Percentiles rank a stretch among this genome's conserved stretches.
Evolutionary conservation across 192 early-diverging fungal species (phyloP).

Genomic region (Podila horticola): DNA sequence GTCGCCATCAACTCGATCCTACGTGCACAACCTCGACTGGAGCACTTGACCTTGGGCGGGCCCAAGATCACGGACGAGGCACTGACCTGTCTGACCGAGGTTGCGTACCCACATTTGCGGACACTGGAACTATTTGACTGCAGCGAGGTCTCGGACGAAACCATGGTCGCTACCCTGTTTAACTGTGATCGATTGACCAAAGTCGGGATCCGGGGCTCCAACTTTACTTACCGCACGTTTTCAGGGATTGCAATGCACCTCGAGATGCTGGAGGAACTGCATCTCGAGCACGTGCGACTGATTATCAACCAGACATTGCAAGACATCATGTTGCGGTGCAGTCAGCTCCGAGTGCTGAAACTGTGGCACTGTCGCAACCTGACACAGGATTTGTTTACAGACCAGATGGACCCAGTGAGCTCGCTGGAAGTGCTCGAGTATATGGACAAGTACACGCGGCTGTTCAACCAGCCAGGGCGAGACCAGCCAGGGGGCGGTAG

Average conservation of each 20-base stretch:
- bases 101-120: conserved; percentile 2
- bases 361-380: conserved; percentile 47
- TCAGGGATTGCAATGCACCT: conserved; percentile 32
- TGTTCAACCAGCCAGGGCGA: conserved; percentile 5
- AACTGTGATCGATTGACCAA: conserved; percentile 34
- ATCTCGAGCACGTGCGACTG: conserved; percentile 38
- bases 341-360: conserved; percentile 11
- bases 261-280: conserved; percentile 29
- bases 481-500: background rate
- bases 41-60: conserved; percentile 27
- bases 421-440: conserved; percentile 36
- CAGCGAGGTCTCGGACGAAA: conserved; percentile 45
- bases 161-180: conserved; percentile 45
- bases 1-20: conserved; percentile 10
- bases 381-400: conserved; percentile 36
- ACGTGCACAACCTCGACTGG: conserved; percentile 12
- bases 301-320: conserved; percentile 45
- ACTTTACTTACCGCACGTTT: conserved; percentile 43
- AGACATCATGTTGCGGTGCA: conserved; percentile 29
- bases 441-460: conserved; percentile 41
- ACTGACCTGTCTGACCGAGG: conserved; percentile 17
- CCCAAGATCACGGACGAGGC: conserved; percentile 37
- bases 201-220: conserved; percentile 30
- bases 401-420: conserved; percentile 7
- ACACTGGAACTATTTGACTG: conserved; percentile 19